Evolutionary conservation across 345 rosid species (phyloP).

Genomic region (Capsella bursapastoris): DNA sequence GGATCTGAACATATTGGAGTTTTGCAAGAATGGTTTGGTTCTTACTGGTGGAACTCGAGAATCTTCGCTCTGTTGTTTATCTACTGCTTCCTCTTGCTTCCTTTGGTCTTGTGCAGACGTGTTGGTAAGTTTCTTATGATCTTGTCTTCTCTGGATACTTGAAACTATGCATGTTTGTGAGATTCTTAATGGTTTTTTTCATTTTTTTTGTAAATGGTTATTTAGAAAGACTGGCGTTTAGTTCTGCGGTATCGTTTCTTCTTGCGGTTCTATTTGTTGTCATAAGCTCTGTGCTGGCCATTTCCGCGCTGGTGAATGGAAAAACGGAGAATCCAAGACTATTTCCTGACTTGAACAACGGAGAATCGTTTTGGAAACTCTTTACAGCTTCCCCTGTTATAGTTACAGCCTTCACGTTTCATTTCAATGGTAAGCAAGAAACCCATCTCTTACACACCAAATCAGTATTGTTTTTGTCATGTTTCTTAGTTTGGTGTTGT

Average conservation of each 20-base stretch:
- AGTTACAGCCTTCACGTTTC: slow-evolving; percentile 93
- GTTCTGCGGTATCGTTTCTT: slow-evolving; percentile 41
- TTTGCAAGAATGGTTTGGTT: slow-evolving; percentile 87
- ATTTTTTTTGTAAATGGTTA: not conserved
- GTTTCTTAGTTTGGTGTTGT: slow-evolving; percentile 24
- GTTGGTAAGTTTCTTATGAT: slow-evolving; percentile 55
- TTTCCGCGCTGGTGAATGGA: slow-evolving; percentile 63
- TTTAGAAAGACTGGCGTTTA: slow-evolving; percentile 35
- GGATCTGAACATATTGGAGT: slow-evolving; percentile 76
- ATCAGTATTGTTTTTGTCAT: not conserved
- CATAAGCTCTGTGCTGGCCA: slow-evolving; percentile 67
- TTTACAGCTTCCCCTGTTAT: slow-evolving; percentile 91
- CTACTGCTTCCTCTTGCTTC: slow-evolving; percentile 66
- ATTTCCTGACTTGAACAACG: slow-evolving; percentile 58
- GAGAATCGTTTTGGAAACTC: slow-evolving; percentile 69
- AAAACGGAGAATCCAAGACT: slow-evolving; percentile 62
- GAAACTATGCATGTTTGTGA: not conserved
- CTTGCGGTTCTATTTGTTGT: slow-evolving; percentile 79
- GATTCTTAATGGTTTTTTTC: slow-evolving; percentile 11
- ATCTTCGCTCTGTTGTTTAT: slow-evolving; percentile 60
- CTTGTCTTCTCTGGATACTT: not conserved
- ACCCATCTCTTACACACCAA: not conserved
- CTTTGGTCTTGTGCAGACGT: slow-evolving; percentile 65
- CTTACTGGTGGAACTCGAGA: slow-evolving; percentile 84
- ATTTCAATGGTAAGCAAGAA: slow-evolving; percentile 73